Percentiles rank a stretch among this genome's conserved stretches.
Conservation (phyloP, 495 filamentous ascomycete genomes). For the Talaromyces borbonicus region DNA sequence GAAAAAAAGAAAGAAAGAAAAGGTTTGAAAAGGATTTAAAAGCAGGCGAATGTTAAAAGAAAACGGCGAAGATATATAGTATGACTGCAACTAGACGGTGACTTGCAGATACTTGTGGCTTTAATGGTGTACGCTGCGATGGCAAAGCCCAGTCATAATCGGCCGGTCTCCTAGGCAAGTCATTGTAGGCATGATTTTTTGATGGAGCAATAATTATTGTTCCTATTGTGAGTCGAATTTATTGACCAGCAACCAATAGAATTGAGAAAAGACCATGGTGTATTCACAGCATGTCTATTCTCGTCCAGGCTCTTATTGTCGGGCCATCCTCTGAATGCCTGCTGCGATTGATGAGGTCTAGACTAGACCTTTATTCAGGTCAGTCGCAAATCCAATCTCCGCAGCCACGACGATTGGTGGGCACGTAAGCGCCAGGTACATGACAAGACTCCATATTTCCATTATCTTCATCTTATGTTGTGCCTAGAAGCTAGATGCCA, state of each 20-base stretch:
- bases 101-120: not conserved
- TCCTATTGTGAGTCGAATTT: constrained; percentile 1
- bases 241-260: too few relatives aligned
- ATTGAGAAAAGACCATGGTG: not conserved
- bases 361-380: not conserved
- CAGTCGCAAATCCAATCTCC: constrained; percentile 1
- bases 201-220: not conserved
- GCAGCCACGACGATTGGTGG: not conserved
- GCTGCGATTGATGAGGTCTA: not conserved
- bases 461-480: too few relatives aligned
- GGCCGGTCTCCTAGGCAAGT: not conserved
- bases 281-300: not conserved
- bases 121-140: not conserved
- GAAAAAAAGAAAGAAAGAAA: not conserved
- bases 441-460: not conserved
- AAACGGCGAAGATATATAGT: not conserved
- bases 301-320: not conserved
- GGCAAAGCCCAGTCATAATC: not conserved
- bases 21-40: not conserved
- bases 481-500: not conserved
- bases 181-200: too few relatives aligned
- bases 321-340: not conserved
- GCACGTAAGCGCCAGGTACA: not conserved
- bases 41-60: not conserved
- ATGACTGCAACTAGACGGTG: not conserved